A percentile compares a stretch with the other conserved stretches of the same genome.
These are phyloP conservation scores for Elongisporangium anandrum DNA, from an alignment of 352 stramenopile genomes.

Conservation along the genomic window DNA sequence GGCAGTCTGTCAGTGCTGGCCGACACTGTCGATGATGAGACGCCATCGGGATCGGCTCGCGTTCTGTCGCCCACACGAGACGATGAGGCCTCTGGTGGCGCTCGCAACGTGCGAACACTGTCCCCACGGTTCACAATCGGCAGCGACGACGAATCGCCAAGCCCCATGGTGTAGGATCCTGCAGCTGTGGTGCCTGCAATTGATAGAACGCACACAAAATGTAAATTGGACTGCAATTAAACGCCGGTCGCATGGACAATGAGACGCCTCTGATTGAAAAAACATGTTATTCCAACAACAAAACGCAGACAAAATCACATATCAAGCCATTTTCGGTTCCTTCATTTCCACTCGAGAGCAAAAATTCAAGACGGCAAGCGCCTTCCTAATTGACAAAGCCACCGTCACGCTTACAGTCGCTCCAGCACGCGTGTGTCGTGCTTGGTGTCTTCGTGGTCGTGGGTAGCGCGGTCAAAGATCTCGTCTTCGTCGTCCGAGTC, in stretches of 20 bases:
- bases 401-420: slow-evolving; percentile 32
- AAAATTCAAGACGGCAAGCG: slow-evolving; percentile 7
- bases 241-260: not conserved
- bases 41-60: not conserved
- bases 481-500: slow-evolving; percentile 48
- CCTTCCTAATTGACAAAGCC: slow-evolving; percentile 1
- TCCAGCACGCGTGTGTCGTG: slow-evolving; percentile 55
- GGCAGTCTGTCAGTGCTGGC: not conserved
- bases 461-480: slow-evolving; percentile 52
- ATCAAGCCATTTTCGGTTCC: not conserved
- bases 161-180: not conserved
- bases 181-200: no score
- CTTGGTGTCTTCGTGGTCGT: slow-evolving; percentile 32
- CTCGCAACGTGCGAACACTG: not conserved
- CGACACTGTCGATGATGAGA: not conserved
- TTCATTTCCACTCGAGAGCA: not conserved
- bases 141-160: not conserved
- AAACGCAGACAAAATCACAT: not conserved
- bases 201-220: not conserved
- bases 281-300: not conserved
- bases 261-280: not conserved
- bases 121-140: not conserved
- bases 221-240: not conserved
- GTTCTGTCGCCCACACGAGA: not conserved
- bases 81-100: not conserved